phyloP scores from a whole-genome alignment of 1,284 basidiomycete genomes.

The Marasmius sp. region DNA sequence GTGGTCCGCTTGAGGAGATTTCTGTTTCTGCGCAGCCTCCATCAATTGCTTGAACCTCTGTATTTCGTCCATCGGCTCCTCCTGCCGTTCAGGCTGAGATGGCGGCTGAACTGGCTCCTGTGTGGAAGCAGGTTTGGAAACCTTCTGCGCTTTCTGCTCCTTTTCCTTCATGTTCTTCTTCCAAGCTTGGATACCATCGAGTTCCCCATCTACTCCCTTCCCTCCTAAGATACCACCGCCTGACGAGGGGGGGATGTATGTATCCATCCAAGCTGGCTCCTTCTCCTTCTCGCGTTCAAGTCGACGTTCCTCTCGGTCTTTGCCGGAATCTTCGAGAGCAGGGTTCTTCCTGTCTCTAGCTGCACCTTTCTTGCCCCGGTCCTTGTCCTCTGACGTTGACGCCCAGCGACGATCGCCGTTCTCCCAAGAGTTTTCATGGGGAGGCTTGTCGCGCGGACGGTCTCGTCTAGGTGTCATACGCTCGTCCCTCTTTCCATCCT shows the following conservation, averaged over 20 bases:
- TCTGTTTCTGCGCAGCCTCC: slow-evolving; percentile 79
- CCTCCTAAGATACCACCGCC: slow-evolving; percentile 63
- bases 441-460: slow-evolving; percentile 36
- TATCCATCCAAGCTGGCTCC: slow-evolving; percentile 91
- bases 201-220: slow-evolving; percentile 58
- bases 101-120: neutral
- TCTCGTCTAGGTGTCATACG: slow-evolving; percentile 62
- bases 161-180: slow-evolving; percentile 87
- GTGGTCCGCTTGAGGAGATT: slow-evolving; percentile 30
- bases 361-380: slow-evolving; percentile 56
- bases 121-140: neutral
- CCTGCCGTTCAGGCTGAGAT: slow-evolving; percentile 26
- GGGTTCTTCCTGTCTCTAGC: slow-evolving; percentile 57
- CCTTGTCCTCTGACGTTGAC: slow-evolving; percentile 56
- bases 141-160: slow-evolving; percentile 43
- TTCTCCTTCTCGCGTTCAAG: slow-evolving; percentile 69
- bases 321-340: slow-evolving; percentile 47
- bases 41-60: slow-evolving; percentile 85
- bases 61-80: slow-evolving; percentile 72
- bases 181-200: slow-evolving; percentile 88
- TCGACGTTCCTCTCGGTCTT: slow-evolving; percentile 51
- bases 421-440: slow-evolving; percentile 41
- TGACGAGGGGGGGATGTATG: slow-evolving; percentile 68
- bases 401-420: slow-evolving; percentile 54
- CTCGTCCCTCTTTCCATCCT: slow-evolving; percentile 78